Conservation (phyloP, 192 early-diverging fungal genomes). For the Pecoramyces ruminantium region DNA sequence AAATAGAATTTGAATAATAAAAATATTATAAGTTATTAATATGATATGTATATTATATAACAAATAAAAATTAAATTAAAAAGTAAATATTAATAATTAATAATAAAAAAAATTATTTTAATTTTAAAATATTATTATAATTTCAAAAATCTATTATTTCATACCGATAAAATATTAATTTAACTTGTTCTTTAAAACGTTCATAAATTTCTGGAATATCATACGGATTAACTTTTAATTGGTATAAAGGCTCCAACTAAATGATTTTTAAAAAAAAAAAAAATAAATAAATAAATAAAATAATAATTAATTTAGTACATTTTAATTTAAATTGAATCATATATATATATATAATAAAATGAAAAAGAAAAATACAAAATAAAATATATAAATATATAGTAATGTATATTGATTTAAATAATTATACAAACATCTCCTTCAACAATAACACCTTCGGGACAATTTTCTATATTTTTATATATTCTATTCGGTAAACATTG, state of each 20-base stretch:
- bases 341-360: too few species aligned
- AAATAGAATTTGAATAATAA: too few species aligned
- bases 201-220: background rate
- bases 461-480: background rate
- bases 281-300: too few species aligned
- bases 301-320: too few species aligned
- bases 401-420: too few species aligned
- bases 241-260: background rate
- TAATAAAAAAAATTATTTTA: too few species aligned
- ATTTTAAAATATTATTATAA: too few species aligned
- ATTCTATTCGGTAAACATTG: conserved; percentile 8
- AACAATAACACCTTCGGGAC: background rate
- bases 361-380: background rate
- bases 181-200: background rate
- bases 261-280: too few species aligned
- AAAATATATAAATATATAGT: background rate
- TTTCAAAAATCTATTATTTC: background rate
- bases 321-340: too few species aligned
- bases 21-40: too few species aligned
- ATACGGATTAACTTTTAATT: background rate
- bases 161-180: background rate
- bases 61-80: conserved; percentile 28
- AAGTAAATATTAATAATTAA: conserved; percentile 29
- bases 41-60: too few species aligned
- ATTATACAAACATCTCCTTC: background rate